Conservation (phyloP, 345 rosid species). For the Pugionium dolabratum region DNA sequence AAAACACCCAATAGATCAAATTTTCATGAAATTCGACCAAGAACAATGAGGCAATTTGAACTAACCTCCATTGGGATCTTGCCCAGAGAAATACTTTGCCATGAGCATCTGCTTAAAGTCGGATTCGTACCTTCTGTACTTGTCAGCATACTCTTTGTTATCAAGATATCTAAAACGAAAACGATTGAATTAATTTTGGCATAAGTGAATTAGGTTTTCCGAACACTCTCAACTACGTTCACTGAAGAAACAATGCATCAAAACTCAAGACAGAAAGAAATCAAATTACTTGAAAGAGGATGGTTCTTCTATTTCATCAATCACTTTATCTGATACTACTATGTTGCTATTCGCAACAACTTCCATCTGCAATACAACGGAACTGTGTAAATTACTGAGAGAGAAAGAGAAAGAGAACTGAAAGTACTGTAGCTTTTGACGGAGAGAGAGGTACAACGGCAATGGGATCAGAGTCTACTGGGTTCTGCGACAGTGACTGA, state of each 20-base stretch:
- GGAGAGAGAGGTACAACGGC: slow-evolving; percentile 7
- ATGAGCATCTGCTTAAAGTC: slow-evolving; percentile 54
- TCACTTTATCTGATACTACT: background rate
- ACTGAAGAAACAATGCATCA: background rate
- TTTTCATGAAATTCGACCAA: slow-evolving; percentile 3
- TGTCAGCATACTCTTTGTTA: slow-evolving; percentile 49
- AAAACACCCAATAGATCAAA: background rate
- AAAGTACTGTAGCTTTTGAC: slow-evolving; percentile 25
- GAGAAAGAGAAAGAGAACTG: background rate
- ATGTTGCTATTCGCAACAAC: slow-evolving; percentile 11
- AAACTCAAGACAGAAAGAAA: background rate
- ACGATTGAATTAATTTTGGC: background rate
- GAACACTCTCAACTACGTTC: background rate
- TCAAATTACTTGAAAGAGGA: slow-evolving; percentile 23
- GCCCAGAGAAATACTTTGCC: slow-evolving; percentile 71
- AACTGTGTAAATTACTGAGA: background rate
- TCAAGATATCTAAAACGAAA: slow-evolving; percentile 46
- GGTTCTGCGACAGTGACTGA: background rate
- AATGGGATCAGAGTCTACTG: background rate
- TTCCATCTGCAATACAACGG: slow-evolving; percentile 10
- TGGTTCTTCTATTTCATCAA: slow-evolving; percentile 6
- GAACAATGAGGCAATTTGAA: background rate
- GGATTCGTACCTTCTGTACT: slow-evolving; percentile 58
- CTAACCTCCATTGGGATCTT: slow-evolving; percentile 64
- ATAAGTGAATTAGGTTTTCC: background rate